Evolutionary conservation across 371 early-diverging fungal genomes (phyloP).

Genomic region (Conidiobolus incongruus): DNA sequence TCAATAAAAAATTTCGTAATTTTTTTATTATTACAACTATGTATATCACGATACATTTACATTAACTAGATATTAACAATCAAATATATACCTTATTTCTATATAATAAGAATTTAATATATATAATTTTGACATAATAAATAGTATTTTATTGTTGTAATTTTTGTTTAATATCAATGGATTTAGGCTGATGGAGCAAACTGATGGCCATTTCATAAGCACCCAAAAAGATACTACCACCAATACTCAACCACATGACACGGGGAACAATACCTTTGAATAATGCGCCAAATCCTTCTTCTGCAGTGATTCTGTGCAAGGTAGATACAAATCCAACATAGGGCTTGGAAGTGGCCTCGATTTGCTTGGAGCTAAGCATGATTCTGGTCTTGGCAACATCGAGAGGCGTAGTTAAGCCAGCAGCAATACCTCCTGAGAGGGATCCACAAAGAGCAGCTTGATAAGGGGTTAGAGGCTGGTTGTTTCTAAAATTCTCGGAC

Average conservation of each 20-base stretch:
- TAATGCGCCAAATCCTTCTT: slow-evolving; percentile 59
- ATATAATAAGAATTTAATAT: too few relatives aligned
- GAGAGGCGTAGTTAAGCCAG: slow-evolving; percentile 74
- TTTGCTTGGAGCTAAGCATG: slow-evolving; percentile 50
- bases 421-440: slow-evolving; percentile 76
- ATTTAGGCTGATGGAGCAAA: too few relatives aligned
- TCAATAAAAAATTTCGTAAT: too few relatives aligned
- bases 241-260: slow-evolving; percentile 84
- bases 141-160: too few relatives aligned
- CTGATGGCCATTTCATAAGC: slow-evolving; percentile 68
- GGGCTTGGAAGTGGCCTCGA: slow-evolving; percentile 9
- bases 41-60: too few relatives aligned
- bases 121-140: too few relatives aligned
- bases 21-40: too few relatives aligned
- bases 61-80: too few relatives aligned
- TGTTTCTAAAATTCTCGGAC: too few relatives aligned
- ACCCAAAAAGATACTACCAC: slow-evolving; percentile 88
- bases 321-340: slow-evolving; percentile 51
- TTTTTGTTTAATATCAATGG: too few relatives aligned
- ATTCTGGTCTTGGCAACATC: slow-evolving; percentile 84
- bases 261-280: slow-evolving; percentile 81
- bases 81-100: too few relatives aligned
- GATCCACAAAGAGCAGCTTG: slow-evolving; percentile 78
- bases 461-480: too few relatives aligned
- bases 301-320: slow-evolving; percentile 40